Evolutionary conservation across 345 rosid species (phyloP).

Genomic region (Eucalyptus pauciflora): DNA sequence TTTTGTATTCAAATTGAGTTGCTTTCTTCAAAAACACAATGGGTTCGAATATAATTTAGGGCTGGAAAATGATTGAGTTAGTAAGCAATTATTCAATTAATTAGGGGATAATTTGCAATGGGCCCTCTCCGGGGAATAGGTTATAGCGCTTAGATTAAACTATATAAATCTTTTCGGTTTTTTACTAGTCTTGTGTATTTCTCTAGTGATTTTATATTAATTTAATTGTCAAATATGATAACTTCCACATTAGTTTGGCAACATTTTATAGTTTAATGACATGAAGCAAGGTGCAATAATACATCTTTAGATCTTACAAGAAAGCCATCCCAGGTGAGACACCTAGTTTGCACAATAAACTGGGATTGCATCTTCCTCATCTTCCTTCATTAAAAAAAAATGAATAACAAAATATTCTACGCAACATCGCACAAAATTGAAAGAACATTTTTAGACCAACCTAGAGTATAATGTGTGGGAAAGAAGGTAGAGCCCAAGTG

Average conservation of each 20-base stretch:
- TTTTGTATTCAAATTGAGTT: not conserved
- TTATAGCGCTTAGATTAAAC: not conserved
- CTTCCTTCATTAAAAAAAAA: too few species aligned
- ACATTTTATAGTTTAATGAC: too few species aligned
- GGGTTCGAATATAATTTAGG: accelerated
- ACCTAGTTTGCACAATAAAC: too few species aligned
- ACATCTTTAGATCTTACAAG: too few species aligned
- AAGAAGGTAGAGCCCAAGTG: not conserved
- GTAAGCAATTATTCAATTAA: not conserved
- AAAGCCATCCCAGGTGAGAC: too few species aligned
- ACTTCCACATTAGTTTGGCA: too few species aligned
- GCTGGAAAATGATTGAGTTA: not conserved
- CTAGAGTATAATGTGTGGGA: not conserved
- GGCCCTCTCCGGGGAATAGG: not conserved
- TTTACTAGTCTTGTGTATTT: too few species aligned
- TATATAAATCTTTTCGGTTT: too few species aligned
- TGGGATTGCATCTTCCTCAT: too few species aligned
- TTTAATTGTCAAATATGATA: too few species aligned
- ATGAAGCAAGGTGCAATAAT: too few species aligned
- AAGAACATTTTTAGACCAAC: not conserved
- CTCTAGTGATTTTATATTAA: too few species aligned
- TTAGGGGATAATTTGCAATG: not conserved
- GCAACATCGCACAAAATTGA: not conserved
- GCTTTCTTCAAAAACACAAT: not conserved
- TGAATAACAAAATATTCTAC: not conserved